A percentile compares a stretch with the other conserved stretches of the same genome.
Conservation (phyloP, 2,329 filamentous ascomycete genomes). For the Cladorrhinum sp. region DNA sequence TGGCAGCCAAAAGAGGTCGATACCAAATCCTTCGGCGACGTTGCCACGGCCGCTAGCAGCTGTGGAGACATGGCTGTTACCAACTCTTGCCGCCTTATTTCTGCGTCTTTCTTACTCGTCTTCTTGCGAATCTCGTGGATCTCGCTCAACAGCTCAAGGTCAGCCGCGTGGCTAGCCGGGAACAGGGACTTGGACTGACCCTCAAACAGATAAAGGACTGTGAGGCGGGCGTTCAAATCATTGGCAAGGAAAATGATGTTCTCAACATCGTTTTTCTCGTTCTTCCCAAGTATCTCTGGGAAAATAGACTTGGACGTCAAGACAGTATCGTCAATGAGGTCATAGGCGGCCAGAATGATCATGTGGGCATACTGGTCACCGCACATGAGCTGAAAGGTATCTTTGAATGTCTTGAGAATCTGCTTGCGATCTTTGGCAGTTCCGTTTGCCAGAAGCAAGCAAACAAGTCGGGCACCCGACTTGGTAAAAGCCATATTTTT, state of each 20-base stretch:
- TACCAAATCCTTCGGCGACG: conserved; percentile 65
- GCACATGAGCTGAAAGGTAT: conserved; percentile 81
- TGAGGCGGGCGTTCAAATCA: conserved; percentile 61
- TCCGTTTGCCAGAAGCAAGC: conserved; percentile 77
- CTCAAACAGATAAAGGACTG: conserved; percentile 80
- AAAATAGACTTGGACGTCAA: conserved; percentile 82
- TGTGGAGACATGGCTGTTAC: conserved; percentile 69
- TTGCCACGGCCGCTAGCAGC: conserved; percentile 70
- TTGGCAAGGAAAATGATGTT: conserved; percentile 64
- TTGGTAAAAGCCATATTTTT: conserved; percentile 97
- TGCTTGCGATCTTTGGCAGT: conserved; percentile 90
- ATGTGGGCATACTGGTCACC: conserved; percentile 75
- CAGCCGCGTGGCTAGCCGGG: conserved; percentile 58
- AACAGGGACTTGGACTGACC: conserved; percentile 60
- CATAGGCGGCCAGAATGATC: conserved; percentile 80
- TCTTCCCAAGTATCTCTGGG: conserved; percentile 76
- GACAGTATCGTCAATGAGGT: conserved; percentile 92
- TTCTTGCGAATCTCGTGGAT: conserved; percentile 73
- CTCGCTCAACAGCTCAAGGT: conserved; percentile 71
- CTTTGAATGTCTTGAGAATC: conserved; percentile 82
- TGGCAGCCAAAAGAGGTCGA: conserved; percentile 81
- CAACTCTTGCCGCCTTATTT: conserved; percentile 71
- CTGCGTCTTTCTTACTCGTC: conserved; percentile 91
- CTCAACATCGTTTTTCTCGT: conserved; percentile 58
- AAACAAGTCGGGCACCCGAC: conserved; percentile 79